A percentile compares a stretch with the other conserved stretches of the same genome.
Conservation (phyloP, 1,284 basidiomycete genomes). For the Microbotryum violaceum region DNA sequence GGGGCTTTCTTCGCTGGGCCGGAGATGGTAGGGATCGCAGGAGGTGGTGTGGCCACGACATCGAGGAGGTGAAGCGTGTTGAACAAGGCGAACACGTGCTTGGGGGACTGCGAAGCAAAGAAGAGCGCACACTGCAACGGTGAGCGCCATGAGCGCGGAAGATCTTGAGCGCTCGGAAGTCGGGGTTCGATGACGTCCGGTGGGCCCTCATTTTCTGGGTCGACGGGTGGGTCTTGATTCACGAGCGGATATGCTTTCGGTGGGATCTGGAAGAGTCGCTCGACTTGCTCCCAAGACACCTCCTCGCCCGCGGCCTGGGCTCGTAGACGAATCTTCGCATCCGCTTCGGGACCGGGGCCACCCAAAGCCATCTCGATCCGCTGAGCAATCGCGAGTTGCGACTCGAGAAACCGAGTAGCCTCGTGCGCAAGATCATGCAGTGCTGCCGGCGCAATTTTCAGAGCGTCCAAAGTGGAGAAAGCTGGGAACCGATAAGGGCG, state of each 20-base stretch:
- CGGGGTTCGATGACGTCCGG: neutral
- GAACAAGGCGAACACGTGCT: neutral
- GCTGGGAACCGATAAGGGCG: slow-evolving; percentile 3
- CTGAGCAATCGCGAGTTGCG: slow-evolving; percentile 22
- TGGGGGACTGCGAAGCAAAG: slow-evolving; percentile 3
- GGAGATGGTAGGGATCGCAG: neutral
- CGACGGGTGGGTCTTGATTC: neutral
- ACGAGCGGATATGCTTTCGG: neutral
- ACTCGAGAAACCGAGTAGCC: slow-evolving; percentile 27
- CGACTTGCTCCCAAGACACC: slow-evolving; percentile 16
- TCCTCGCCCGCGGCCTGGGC: slow-evolving; percentile 17
- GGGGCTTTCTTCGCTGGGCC: neutral
- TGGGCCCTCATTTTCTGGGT: slow-evolving; percentile 2
- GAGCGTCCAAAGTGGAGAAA: slow-evolving; percentile 24
- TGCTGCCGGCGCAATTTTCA: slow-evolving; percentile 21
- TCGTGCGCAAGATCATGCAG: slow-evolving; percentile 18
- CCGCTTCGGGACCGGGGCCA: neutral
- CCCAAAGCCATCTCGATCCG: slow-evolving; percentile 14
- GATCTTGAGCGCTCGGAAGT: slow-evolving; percentile 14
- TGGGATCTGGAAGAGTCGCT: slow-evolving; percentile 9
- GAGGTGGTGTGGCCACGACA: neutral
- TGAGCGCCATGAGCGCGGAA: slow-evolving; percentile 16
- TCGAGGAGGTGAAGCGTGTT: too few relatives aligned
- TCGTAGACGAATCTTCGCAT: slow-evolving; percentile 14
- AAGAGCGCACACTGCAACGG: slow-evolving; percentile 21